Evolutionary conservation across 179 eudicot species (phyloP), one percentile per base, ranked within the genome.

Genomic region (Nepenthes alata): DNA sequence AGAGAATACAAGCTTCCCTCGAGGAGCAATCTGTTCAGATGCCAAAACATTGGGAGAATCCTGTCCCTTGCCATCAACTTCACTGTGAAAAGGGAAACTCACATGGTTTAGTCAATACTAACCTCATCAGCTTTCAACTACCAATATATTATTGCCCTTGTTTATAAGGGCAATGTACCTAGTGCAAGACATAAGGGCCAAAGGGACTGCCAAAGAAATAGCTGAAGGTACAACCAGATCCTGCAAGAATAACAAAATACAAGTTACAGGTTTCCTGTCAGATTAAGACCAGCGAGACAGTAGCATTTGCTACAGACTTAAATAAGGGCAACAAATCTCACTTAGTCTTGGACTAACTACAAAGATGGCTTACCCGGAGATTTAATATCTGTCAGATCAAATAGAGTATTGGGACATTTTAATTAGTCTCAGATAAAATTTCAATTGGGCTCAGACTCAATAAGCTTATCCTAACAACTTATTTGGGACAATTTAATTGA

Each of bases 1-100:
- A 8, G 75, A 68, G 57, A 91, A 89, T 63, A 91, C 93, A 70
- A 91, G 98, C 72, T 80, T 78, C 65, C 96, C 96, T 47, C 95
- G 83, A 72, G 98, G 96, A 59, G 98, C 98, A 91, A 91, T 86
- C 75, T 86, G 91, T 75, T 91, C 91, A 36, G 98, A 78, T 53
- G 96, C 75, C 88, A 89, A 60, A 73, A 82, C 82, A 78, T 60
- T 67, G 39, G 83, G 56, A 47, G 87, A 39, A 65, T 80, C 81
- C 67, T 74, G 76, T 54, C 72, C 88, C 64, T 80, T 83, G 50
- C 81, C 96, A 67, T 84, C 78, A 13, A 85, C 95, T 72, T 91
- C 96, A 69, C 98, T 91, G 83, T 13, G 50, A 58, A 54, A 76
- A 55, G 10, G 35, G 56, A 62, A 60, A 67, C 1, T 45, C 37